phyloP scores from a whole-genome alignment of 73 alveolate species.

The Tetrahymena elliotti region DNA sequence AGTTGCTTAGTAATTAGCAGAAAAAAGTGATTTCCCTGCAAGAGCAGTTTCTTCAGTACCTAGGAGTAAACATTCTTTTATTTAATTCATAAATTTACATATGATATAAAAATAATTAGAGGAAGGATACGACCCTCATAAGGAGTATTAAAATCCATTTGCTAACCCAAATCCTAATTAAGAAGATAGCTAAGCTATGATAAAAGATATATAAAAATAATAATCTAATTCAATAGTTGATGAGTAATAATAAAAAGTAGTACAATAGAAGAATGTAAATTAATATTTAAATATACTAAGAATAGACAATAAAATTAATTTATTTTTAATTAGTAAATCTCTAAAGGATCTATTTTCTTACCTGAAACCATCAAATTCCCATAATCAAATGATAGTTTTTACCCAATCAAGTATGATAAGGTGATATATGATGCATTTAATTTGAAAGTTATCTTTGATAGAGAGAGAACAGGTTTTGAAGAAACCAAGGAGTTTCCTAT shows the following conservation, averaged over 20 bases:
- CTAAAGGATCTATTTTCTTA: constrained; percentile 43
- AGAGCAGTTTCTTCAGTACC: constrained; percentile 61
- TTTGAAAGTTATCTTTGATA: constrained; percentile 96
- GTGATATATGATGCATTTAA: constrained; percentile 96
- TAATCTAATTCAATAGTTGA: not conserved
- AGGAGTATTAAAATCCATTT: not conserved
- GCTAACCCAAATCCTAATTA: constrained; percentile 4
- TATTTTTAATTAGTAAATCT: not conserved
- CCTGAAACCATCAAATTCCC: constrained; percentile 89
- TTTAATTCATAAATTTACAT: not conserved
- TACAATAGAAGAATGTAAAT: not conserved
- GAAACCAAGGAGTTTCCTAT: constrained; percentile 96
- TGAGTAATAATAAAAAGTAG: not conserved
- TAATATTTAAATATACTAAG: not conserved
- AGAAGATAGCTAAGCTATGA: constrained; percentile 36
- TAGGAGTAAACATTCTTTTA: not conserved
- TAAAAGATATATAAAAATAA: constrained; percentile 41
- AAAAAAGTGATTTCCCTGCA: constrained; percentile 84
- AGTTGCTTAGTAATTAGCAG: constrained; percentile 87
- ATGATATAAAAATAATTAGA: not conserved
- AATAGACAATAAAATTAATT: not conserved
- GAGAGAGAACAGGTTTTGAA: constrained; percentile 99
- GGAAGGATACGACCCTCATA: not conserved
- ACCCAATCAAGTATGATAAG: constrained; percentile 97
- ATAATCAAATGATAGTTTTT: constrained; percentile 85